Conservation (phyloP, 306 rosid species). For the Cucurbita maxima region DNA sequence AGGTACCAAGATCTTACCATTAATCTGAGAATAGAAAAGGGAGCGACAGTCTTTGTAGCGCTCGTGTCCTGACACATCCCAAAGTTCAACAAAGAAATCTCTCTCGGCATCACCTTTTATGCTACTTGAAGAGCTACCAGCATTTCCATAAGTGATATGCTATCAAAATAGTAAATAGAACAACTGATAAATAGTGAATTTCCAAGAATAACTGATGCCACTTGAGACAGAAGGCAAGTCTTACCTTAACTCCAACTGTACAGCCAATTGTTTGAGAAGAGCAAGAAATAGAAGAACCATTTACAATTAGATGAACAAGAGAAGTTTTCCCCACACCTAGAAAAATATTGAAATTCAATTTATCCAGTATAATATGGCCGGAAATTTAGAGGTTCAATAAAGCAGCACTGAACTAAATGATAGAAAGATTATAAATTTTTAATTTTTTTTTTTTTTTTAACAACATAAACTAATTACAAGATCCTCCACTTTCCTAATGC, state of each 20-base stretch:
- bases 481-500: too few relatives aligned
- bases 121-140: constrained; percentile 83
- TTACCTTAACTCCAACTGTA: constrained; percentile 77
- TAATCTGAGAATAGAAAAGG: constrained; percentile 81
- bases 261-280: constrained; percentile 90
- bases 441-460: not conserved
- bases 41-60: constrained; percentile 90
- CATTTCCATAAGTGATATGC: constrained; percentile 64
- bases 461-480: not conserved
- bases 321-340: constrained; percentile 95
- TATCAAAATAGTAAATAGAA: constrained; percentile 13
- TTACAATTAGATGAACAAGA: constrained; percentile 72
- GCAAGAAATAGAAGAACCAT: constrained; percentile 56
- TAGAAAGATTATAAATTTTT: not conserved
- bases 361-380: not conserved
- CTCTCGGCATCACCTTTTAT: constrained; percentile 76
- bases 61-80: constrained; percentile 98
- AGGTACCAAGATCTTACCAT: constrained; percentile 39
- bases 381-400: not conserved
- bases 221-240: not conserved
- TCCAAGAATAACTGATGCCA: constrained; percentile 2
- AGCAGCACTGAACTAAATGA: not conserved
- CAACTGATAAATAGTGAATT: constrained; percentile 8
- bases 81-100: constrained; percentile 84
- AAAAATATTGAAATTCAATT: not conserved